phyloP scores from a whole-genome alignment of 306 rosid genomes.

The Cicer judaicum region DNA sequence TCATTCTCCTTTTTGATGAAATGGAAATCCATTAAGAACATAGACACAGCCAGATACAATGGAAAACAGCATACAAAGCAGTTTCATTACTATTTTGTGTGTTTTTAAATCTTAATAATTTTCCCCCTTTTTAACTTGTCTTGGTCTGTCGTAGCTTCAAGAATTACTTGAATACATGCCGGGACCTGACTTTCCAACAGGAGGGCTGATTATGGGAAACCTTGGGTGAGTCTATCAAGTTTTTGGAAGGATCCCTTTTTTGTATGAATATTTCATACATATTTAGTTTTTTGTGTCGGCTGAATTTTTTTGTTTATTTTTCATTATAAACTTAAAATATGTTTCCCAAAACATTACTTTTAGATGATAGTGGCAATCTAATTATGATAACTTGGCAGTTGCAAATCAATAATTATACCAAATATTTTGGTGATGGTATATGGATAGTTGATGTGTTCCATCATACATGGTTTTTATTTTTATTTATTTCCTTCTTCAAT shows the following conservation, averaged over 20 bases:
- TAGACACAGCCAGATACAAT: neutral
- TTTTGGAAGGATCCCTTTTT: constrained; percentile 16
- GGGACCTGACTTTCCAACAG: constrained; percentile 99
- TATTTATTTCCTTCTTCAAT: constrained; percentile 9
- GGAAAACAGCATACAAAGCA: neutral
- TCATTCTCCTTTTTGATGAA: constrained; percentile 19
- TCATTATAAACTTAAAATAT: constrained; percentile 21
- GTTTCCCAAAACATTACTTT: constrained; percentile 27
- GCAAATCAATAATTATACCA: neutral
- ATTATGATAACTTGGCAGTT: constrained; percentile 6
- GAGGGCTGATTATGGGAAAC: constrained; percentile 96
- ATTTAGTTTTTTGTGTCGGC: neutral
- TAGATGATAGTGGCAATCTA: constrained; percentile 22
- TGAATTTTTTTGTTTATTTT: constrained; percentile 3
- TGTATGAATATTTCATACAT: constrained; percentile 3
- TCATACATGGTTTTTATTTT: constrained; percentile 28
- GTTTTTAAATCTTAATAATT: constrained; percentile 5
- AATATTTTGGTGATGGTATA: constrained; percentile 36
- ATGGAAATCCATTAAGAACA: neutral
- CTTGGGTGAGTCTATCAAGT: constrained; percentile 68
- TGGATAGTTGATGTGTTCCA: constrained; percentile 10
- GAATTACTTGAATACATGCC: constrained; percentile 99
- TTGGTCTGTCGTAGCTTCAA: constrained; percentile 69
- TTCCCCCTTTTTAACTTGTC: constrained; percentile 23
- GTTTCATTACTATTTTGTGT: neutral